A percentile compares a stretch with the other conserved stretches of the same genome.
Conservation (phyloP, 352 stramenopile species). For the Phytophthora hibernalis region DNA sequence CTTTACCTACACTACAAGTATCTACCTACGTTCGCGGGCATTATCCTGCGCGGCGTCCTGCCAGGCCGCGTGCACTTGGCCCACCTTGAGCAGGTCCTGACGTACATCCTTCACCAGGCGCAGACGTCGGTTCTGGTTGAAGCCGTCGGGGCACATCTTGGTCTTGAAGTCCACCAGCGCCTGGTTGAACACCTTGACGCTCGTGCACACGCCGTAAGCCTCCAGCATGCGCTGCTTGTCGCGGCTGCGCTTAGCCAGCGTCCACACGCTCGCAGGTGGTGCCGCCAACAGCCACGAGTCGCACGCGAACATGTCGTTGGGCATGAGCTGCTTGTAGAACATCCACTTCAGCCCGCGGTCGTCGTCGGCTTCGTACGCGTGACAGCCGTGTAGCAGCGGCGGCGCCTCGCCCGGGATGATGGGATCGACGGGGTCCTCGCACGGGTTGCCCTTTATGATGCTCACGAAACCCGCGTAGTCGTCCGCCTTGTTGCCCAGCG, state of each 20-base stretch:
- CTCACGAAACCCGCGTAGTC: constrained; percentile 71
- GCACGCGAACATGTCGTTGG: constrained; percentile 76
- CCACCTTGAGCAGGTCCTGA: constrained; percentile 53
- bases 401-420: constrained; percentile 55
- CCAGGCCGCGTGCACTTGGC: constrained; percentile 52
- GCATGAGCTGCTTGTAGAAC: constrained; percentile 72
- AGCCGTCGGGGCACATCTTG: constrained; percentile 62
- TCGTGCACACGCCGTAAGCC: constrained; percentile 82
- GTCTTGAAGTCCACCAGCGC: constrained; percentile 71
- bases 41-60: constrained; percentile 49
- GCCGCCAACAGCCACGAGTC: constrained; percentile 77
- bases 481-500: constrained; percentile 54
- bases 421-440: constrained; percentile 50
- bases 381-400: constrained; percentile 53
- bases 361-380: constrained; percentile 53
- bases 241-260: constrained; percentile 52
- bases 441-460: constrained; percentile 69
- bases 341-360: constrained; percentile 62
- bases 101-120: constrained; percentile 57
- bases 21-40: constrained; percentile 16
- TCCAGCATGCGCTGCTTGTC: constrained; percentile 62
- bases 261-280: constrained; percentile 69
- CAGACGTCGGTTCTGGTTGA: constrained; percentile 74
- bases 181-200: constrained; percentile 76
- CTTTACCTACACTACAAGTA: constrained; percentile 11